phyloP scores from a whole-genome alignment of 345 rosid species.

The Gossypium arboreum region DNA sequence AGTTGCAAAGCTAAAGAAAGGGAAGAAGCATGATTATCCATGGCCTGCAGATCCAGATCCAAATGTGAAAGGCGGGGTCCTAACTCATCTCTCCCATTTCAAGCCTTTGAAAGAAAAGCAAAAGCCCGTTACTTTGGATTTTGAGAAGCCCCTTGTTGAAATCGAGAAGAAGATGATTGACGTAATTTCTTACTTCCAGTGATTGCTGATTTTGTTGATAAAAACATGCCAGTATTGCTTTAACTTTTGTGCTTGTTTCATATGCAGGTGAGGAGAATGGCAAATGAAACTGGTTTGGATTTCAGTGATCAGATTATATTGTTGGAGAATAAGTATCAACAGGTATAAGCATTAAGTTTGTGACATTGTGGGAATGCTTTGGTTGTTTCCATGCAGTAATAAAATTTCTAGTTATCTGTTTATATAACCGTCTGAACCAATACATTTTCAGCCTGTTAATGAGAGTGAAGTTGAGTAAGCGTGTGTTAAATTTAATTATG shows the following conservation, averaged over 20 bases:
- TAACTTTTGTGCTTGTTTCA: constrained; percentile 19
- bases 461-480: neutral
- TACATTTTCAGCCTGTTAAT: neutral
- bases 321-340: constrained; percentile 76
- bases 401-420: neutral
- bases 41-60: constrained; percentile 96
- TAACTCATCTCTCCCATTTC: constrained; percentile 69
- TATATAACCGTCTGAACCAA: neutral
- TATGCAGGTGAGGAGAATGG: constrained; percentile 91
- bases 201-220: neutral
- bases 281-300: constrained; percentile 85
- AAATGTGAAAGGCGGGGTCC: constrained; percentile 83
- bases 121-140: constrained; percentile 79
- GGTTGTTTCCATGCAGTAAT: neutral
- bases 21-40: constrained; percentile 84
- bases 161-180: constrained; percentile 83
- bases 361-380: neutral
- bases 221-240: constrained; percentile 7
- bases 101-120: constrained; percentile 70
- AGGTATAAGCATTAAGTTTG: constrained; percentile 38
- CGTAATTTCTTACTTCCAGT: constrained; percentile 32
- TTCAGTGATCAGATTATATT: constrained; percentile 76
- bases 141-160: constrained; percentile 82
- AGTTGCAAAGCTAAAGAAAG: constrained; percentile 62
- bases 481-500: neutral